A percentile compares a stretch with the other conserved stretches of the same genome.
These are phyloP conservation scores for Cladosporium sp. DNA, from an alignment of 2,329 filamentous ascomycete genomes.

Conservation along the genomic window DNA sequence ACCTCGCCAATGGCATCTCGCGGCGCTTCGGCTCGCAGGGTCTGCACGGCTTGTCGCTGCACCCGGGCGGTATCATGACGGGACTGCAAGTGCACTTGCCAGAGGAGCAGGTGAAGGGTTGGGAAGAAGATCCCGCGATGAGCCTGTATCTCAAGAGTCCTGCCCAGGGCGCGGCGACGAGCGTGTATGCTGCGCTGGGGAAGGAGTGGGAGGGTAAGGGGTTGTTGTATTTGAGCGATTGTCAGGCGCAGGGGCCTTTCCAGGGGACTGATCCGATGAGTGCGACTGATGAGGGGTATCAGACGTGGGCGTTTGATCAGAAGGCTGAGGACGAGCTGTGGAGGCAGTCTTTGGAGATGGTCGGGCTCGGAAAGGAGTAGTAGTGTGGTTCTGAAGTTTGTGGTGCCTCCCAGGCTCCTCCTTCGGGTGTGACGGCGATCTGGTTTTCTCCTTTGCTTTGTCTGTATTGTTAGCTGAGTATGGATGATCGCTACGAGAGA, in stretches of 20 bases:
- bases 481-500: neutral
- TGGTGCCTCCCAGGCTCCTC: neutral
- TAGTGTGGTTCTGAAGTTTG: neutral
- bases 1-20: slow-evolving; percentile 56
- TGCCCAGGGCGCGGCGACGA: slow-evolving; percentile 54
- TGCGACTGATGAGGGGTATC: slow-evolving; percentile 36
- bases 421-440: neutral
- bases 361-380: slow-evolving; percentile 25
- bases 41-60: slow-evolving; percentile 37
- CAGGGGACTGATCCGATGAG: slow-evolving; percentile 27
- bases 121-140: slow-evolving; percentile 23
- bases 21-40: slow-evolving; percentile 49
- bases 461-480: neutral
- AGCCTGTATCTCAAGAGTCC: slow-evolving; percentile 34
- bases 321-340: slow-evolving; percentile 46
- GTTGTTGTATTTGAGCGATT: slow-evolving; percentile 51
- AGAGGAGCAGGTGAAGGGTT: slow-evolving; percentile 25
- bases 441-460: neutral
- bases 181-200: slow-evolving; percentile 49
- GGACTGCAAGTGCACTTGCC: slow-evolving; percentile 23
- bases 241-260: slow-evolving; percentile 39
- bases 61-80: slow-evolving; percentile 50
- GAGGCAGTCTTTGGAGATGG: slow-evolving; percentile 39
- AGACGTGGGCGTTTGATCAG: slow-evolving; percentile 41
- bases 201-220: slow-evolving; percentile 45